Base-by-base conservation (phyloP, 2,329 filamentous ascomycete genomes). In the Septoria petroselini region DNA sequence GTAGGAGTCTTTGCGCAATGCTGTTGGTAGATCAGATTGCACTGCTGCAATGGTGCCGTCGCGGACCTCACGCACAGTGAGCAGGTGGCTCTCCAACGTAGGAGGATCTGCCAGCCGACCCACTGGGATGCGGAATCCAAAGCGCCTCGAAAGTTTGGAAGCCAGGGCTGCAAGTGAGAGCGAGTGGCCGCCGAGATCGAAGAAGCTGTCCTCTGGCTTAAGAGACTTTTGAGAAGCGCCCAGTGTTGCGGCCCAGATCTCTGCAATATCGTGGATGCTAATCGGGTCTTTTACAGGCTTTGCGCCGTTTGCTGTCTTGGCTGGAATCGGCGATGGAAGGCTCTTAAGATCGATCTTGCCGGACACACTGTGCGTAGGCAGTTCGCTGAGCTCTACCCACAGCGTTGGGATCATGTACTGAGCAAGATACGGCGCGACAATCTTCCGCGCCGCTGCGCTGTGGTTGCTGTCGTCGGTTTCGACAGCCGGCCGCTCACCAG, bases 371-470 rank as follows among this genome's bases (percentile, higher is more conserved):
- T 89, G 83, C 0, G 86, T 90, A 0, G 87, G 87, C 4, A 91
- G 70, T 53, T 79, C 77, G 2, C 84, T 78, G 25, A 91, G 69
- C 61, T 85, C 80, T 30, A 91, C 82, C 87, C 87, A 91, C 2
- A 90, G 68, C 1, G 84, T 77, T 0, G 87, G 87, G 46, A 91
- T 84, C 87, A 91, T 91, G 68, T 91, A 91, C 54, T 88, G 85
- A 1, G 87, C 87, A 23, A 91, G 76, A 55, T 82, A 81, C 12
- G 78, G 72, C 1, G 82, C 76, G 2, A 91, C 75, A 12, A 78
- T 77, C 48, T 82, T 79, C 39, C 87, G 78, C 2, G 85, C 82
- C 4, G 77, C 76, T 1, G 86, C 82, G 58, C 86, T 89, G 67
- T 86, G 84, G 4, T 85, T 86, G 21, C 81, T 78, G 48, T 84